A percentile compares a stretch with the other conserved stretches of the same genome.
phyloP scores from a whole-genome alignment of 768 basidiomycete species.

The Suillus brevipes region DNA sequence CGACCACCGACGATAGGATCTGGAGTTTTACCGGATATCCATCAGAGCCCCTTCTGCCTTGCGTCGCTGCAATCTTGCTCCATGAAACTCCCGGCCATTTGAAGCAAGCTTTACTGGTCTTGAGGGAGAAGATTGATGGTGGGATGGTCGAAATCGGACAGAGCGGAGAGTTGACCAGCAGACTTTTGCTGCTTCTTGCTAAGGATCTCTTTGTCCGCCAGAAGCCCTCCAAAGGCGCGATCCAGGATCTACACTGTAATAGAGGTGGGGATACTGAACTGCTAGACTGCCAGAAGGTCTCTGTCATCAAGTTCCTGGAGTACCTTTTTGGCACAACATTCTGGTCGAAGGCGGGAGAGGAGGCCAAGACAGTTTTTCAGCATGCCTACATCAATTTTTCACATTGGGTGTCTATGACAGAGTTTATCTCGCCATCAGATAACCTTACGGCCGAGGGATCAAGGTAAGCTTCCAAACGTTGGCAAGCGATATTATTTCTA shows the following conservation, averaged over 20 bases:
- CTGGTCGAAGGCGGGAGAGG: not conserved
- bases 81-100: not conserved
- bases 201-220: conserved; percentile 11
- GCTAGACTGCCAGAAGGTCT: conserved; percentile 14
- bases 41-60: conserved; percentile 21
- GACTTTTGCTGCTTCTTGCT: conserved; percentile 11
- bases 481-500: not conserved
- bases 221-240: not conserved
- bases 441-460: too few species aligned
- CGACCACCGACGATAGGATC: conserved; percentile 9
- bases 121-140: conserved; percentile 4
- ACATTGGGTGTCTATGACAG: conserved; percentile 16
- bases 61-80: not conserved
- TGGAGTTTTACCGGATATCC: conserved; percentile 18
- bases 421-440: conserved; percentile 1
- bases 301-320: conserved; percentile 15
- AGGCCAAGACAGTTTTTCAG: conserved; percentile 8
- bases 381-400: conserved; percentile 17
- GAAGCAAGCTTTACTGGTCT: not conserved
- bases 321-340: conserved; percentile 12
- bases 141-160: conserved; percentile 10
- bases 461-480: not conserved
- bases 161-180: conserved; percentile 13
- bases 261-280: conserved; percentile 5
- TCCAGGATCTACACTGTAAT: not conserved